Conservation (phyloP, 257 asterid species). For the Gynochthodes officinalis region DNA sequence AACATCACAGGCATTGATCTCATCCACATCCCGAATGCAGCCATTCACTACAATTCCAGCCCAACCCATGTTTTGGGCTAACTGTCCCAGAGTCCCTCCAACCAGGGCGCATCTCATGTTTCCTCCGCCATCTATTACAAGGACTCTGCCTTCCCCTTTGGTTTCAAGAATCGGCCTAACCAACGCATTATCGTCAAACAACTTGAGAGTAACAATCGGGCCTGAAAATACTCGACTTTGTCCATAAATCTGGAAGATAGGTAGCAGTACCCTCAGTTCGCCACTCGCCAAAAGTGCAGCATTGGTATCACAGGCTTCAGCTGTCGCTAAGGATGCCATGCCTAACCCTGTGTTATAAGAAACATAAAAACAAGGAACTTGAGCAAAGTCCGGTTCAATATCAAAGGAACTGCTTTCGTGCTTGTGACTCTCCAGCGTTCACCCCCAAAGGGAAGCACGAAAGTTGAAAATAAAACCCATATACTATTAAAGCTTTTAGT, state of each 20-base stretch:
- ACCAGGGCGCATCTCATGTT: conserved; percentile 80
- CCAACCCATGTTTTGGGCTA: conserved; percentile 85
- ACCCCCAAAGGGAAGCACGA: neutral
- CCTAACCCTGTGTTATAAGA: neutral
- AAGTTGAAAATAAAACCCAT: neutral
- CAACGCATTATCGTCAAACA: conserved; percentile 76
- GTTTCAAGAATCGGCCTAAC: conserved; percentile 73
- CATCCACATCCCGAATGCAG: conserved; percentile 75
- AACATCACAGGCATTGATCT: conserved; percentile 74
- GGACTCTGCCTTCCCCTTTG: conserved; percentile 67
- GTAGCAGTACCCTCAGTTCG: conserved; percentile 68
- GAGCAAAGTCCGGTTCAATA: neutral
- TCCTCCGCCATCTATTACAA: conserved; percentile 84
- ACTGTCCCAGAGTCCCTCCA: conserved; percentile 71
- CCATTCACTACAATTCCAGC: conserved; percentile 71
- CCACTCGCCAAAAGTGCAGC: conserved; percentile 53
- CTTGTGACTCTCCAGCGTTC: neutral
- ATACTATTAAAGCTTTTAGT: no score
- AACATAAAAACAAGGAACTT: neutral
- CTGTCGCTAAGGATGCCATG: conserved; percentile 77
- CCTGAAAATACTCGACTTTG: conserved; percentile 64
- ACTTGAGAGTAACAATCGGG: conserved; percentile 66
- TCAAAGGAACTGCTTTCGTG: neutral
- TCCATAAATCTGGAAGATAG: conserved; percentile 73
- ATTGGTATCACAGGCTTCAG: conserved; percentile 79